These are phyloP conservation scores for Phyllosticta capitalensis DNA, from an alignment of 2,329 filamentous ascomycete genomes.

Conservation along the genomic window DNA sequence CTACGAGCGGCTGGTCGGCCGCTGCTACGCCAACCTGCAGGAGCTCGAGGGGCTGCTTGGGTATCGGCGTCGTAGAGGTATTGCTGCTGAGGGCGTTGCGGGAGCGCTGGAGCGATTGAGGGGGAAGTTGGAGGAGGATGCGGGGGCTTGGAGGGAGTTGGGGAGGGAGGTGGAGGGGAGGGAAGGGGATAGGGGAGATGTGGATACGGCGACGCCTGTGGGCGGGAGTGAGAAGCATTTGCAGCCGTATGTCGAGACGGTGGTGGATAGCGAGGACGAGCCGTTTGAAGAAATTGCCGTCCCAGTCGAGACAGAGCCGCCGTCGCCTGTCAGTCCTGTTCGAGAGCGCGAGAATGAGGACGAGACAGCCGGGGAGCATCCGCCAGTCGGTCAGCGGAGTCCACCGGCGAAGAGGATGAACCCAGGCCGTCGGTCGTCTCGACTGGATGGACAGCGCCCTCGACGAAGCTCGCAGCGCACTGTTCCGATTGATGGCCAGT, in stretches of 20 bases:
- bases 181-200: too few relatives aligned
- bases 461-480: too few relatives aligned
- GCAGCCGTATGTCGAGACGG: not conserved
- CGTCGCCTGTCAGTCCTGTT: not conserved
- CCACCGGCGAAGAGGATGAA: not conserved
- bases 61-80: not conserved
- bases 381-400: too few relatives aligned
- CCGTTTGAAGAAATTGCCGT: not conserved
- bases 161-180: too few relatives aligned
- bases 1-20: not conserved
- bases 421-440: too few relatives aligned
- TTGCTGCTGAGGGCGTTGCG: not conserved
- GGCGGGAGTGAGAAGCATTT: too few relatives aligned
- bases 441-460: not conserved
- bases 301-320: not conserved
- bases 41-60: not conserved
- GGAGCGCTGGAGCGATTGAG: not conserved
- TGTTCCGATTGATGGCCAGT: not conserved
- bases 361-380: not conserved
- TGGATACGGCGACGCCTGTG: too few relatives aligned
- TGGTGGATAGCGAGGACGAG: not conserved
- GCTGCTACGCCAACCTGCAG: not conserved
- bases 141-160: not conserved
- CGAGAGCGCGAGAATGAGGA: not conserved
- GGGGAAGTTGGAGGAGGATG: not conserved